Percentiles rank a stretch among this genome's conserved stretches.
Conservation (phyloP, 768 basidiomycete species). For the Xerocomus brunneocitrinus region DNA sequence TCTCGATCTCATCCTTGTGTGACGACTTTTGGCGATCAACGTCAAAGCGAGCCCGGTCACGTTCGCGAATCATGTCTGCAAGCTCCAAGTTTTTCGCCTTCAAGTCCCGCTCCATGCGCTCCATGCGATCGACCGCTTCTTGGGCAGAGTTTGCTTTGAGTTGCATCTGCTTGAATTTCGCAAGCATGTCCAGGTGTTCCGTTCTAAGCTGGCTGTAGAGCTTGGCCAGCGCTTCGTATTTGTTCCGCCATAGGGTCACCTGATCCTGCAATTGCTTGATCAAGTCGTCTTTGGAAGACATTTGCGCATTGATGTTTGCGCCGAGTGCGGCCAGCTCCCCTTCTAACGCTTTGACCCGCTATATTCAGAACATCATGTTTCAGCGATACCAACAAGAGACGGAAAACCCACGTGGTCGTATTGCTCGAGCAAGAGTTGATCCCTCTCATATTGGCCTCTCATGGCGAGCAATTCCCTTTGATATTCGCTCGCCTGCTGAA, state of each 20-base stretch:
- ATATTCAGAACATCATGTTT: constrained; percentile 10
- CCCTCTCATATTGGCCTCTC: constrained; percentile 96
- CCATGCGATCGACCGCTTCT: constrained; percentile 97
- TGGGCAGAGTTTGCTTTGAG: constrained; percentile 98
- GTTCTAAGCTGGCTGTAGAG: constrained; percentile 97
- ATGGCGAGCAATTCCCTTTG: constrained; percentile 89
- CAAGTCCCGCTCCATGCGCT: constrained; percentile 95
- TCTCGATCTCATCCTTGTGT: constrained; percentile 93
- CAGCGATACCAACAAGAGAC: background rate
- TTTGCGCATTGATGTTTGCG: constrained; percentile 77
- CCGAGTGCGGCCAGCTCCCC: constrained; percentile 75
- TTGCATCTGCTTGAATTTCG: constrained; percentile 96
- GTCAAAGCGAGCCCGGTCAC: constrained; percentile 94
- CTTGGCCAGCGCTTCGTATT: constrained; percentile 97
- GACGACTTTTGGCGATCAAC: constrained; percentile 89
- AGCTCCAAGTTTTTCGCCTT: constrained; percentile 98
- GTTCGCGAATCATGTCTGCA: constrained; percentile 97
- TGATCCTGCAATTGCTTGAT: constrained; percentile 96
- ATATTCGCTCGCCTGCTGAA: constrained; percentile 72
- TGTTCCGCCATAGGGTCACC: constrained; percentile 94
- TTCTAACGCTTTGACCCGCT: constrained; percentile 96
- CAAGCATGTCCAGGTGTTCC: constrained; percentile 95
- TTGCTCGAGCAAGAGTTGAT: constrained; percentile 95
- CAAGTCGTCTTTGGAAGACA: constrained; percentile 89
- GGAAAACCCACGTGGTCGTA: constrained; percentile 75